Base-by-base conservation (phyloP, 345 rosid genomes). In the Draba incana region DNA sequence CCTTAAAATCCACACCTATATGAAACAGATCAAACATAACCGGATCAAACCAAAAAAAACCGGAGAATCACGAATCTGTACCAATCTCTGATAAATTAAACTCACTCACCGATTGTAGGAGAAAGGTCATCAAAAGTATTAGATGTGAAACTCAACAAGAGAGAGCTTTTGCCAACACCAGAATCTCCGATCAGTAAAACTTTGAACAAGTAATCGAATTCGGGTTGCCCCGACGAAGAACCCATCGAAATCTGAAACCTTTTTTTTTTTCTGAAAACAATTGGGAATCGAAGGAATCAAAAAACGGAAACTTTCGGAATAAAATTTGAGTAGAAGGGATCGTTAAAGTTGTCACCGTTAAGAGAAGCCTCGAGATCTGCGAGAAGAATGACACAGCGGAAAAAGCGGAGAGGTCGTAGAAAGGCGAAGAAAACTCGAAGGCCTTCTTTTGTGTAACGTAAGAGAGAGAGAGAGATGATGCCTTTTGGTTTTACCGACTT, bases 1-100 rank as follows among this genome's bases (percentile, higher is more conserved):
- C 88, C 87, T 93, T 90, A 66, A 93, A 93, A 83, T 93, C 98
- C 33, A 93, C 97, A 64, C 98, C 97, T 93, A 23, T 2, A 62
- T 16, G 48, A n/a, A 50, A 16, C 35, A 53, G 38, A 49, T 28
- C 39, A 62, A 70, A 73, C 11, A 64, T 52, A 58, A 37, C 14
- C 59, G 6, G 5, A 50, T 49, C 39, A 46, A 44, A 53, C 27
- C 8, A 30, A 41, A 31, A 33, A n/a, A 28, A 20, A 20, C 20
- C 41, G 35, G 0, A 41, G 6, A 51, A 47, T 9, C 46, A 38
- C 30, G 27, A 46, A 63, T 54, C 38, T 10, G 58, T 41, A 47
- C 24, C 11, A 46, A 57, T 28, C 46, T 6, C 30, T 5, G 6
- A 65, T 28, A 44, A 31, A 24, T 28, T 23, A 54, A 57, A 46